Base-by-base conservation (phyloP, 495 filamentous ascomycete species). In the Aspergillus mulundensis region DNA sequence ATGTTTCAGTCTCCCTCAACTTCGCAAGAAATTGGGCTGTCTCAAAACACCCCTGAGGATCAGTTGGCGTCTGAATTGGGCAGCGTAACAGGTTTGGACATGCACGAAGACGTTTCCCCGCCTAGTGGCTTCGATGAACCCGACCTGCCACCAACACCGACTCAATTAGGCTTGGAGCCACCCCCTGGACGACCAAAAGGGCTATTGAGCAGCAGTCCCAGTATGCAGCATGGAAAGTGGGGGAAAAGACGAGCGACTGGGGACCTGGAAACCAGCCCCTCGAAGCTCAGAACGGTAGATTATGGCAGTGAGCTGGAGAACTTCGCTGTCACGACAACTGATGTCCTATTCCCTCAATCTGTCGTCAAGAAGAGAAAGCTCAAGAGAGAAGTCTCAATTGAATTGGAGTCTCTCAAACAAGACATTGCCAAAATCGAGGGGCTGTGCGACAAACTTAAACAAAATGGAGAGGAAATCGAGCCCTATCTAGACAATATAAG, bases 141-240 rank as follows among this genome's bases (percentile, higher is more conserved):
- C 8, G 85, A 87, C 34, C 73, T 91, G 20, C 87, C 87, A 8
- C 85, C 85, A 10, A 90, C 87, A 4, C 86, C 86, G 18, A 83
- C 82, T 28, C 79, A 86, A 53, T 61, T 77, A 38, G 82, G 83
- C 3, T 69, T 86, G 51, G 80, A 77, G 55, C 68, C 65, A 39
- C 72, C 69, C 6, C 70, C 68, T 1, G 69, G 70, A 42, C 71
- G 71, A 38, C 63, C 65, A 1, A 69, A 57, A 57, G 70, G 68
- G 11, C 56, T 72, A 10, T 41, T 75, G 34, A 78, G 74, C 50
- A 77, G 74, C 54, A 79, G 73, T 43, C 75, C 77, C 5, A 75
- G 65, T 50, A 54, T 65, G 39, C 69, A 69, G 53, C 64, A 66
- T 50, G 65, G 61, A 30, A 68, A 63, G 50, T 56, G 60, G 57